Percentiles rank a stretch among this genome's conserved stretches.
Evolutionary conservation across 106 monocot species (phyloP).

Genomic region (Apostasia shenzhenica): DNA sequence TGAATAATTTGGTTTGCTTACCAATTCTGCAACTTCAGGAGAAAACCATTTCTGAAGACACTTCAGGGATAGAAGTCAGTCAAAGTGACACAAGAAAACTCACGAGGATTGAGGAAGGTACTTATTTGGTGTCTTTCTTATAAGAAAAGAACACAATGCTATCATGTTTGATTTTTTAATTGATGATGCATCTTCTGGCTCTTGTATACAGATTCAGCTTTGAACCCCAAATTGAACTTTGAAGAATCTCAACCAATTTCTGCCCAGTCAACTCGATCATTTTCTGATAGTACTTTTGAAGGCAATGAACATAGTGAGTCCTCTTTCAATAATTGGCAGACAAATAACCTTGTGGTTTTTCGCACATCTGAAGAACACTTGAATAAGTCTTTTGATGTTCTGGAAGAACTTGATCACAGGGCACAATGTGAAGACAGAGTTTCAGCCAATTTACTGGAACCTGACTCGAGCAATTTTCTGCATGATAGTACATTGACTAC

Average conservation of each 20-base stretch:
- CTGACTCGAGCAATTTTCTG: background rate
- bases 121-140: constrained; percentile 12
- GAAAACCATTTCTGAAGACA: constrained; percentile 1
- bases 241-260: constrained; percentile 12
- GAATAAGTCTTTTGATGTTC: background rate
- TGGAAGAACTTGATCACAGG: background rate
- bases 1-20: constrained; percentile 10
- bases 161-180: constrained; percentile 3
- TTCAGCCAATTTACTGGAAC: background rate
- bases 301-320: background rate
- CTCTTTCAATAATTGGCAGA: background rate
- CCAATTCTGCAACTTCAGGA: constrained; percentile 3
- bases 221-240: constrained; percentile 8
- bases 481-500: background rate
- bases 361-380: background rate
- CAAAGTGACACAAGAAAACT: constrained; percentile 6
- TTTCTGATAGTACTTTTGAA: background rate
- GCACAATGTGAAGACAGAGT: background rate
- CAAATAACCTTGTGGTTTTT: background rate
- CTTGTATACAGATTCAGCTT: constrained; percentile 15
- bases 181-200: constrained; percentile 14
- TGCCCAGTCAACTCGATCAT: constrained; percentile 3
- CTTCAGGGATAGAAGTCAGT: background rate
- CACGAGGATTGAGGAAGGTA: constrained; percentile 11
- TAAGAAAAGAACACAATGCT: constrained; percentile 3